Conservation (phyloP, 163 green algal genomes). For the Volvox carteri region DNA sequence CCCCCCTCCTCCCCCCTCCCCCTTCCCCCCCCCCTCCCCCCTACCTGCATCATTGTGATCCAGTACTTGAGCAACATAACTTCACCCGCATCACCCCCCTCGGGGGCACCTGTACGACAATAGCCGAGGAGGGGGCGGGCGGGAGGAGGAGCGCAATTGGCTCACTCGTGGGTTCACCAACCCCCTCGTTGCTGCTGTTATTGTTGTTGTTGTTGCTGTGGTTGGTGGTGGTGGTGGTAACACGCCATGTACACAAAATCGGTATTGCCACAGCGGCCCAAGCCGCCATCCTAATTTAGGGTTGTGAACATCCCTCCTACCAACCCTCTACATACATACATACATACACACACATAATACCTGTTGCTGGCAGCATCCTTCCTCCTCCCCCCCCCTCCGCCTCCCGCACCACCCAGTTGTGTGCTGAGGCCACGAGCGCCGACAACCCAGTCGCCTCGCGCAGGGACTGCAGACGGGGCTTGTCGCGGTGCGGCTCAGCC, state of each 20-base stretch:
- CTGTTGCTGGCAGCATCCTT: background rate
- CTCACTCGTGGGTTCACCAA: too few species aligned
- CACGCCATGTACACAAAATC: too few species aligned
- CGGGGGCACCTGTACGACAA: background rate
- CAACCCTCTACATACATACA: too few species aligned
- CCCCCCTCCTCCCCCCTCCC: background rate
- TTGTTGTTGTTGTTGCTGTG: too few species aligned
- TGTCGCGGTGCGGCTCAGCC: background rate
- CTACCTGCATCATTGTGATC: slow-evolving; percentile 28
- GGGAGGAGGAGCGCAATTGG: too few species aligned
- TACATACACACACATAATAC: too few species aligned
- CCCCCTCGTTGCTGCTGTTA: too few species aligned
- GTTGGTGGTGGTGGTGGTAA: too few species aligned
- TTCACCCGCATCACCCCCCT: background rate
- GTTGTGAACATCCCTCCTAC: too few species aligned
- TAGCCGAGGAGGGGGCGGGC: background rate
- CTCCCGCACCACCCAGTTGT: slow-evolving; percentile 8
- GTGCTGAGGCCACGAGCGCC: slow-evolving; percentile 21
- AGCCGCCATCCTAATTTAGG: too few species aligned
- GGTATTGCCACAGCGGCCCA: too few species aligned
- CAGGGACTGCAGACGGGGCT: background rate
- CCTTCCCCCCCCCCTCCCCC: background rate
- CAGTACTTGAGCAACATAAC: slow-evolving; percentile 45
- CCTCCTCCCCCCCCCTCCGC: background rate
- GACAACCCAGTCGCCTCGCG: background rate